Evolutionary conservation across 2,329 filamentous ascomycete species (phyloP), one percentile per base, ranked within the genome.

Genomic region (Cytospora leucostoma): DNA sequence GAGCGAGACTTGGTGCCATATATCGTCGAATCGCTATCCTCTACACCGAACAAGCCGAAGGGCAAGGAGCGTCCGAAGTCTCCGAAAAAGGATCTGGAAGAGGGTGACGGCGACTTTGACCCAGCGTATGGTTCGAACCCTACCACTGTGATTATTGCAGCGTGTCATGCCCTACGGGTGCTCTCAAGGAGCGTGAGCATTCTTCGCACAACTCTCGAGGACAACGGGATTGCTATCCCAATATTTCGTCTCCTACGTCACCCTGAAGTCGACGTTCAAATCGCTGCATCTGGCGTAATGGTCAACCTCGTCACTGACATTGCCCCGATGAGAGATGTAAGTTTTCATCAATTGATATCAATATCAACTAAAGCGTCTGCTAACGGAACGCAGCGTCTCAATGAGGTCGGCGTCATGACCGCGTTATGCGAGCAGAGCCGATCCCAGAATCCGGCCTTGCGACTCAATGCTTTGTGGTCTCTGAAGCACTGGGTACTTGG

Each of bases 381-480:
- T 73, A 66, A 74, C 55, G 58, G 47, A 44, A 55, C 4, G 33
- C 68, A 94, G 87, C 81, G 88, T 51, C 86, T 97, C 38, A 82
- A 90, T 7, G 86, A 90, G 56, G 84, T 84, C 6, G 91, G 91
- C 7, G 85, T 95, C 1, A 82, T 97, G 68, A 87, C 86, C 66
- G 84, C 90, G 0, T 80, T 98, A 1, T 96, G 93, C 71, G 86
- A 91, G 68, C 91, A 97, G 73, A 92, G 93, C 1, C 91, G 91
- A 73, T 95, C 91, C 0, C 82, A 84, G 54, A 91, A 94, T 71
- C 84, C 90, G n/a, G 86, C 88, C 54, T 80, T 98, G 59, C 87
- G 92, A 32, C 82, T 96, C 33, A 93, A 95, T 70, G 93, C 93
- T 27, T 77, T 99, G 1, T 99, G 95, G 94, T 92, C 93, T 7